These are phyloP conservation scores for Purshia tridentata DNA, from an alignment of 306 rosid genomes.

Conservation along the genomic window DNA sequence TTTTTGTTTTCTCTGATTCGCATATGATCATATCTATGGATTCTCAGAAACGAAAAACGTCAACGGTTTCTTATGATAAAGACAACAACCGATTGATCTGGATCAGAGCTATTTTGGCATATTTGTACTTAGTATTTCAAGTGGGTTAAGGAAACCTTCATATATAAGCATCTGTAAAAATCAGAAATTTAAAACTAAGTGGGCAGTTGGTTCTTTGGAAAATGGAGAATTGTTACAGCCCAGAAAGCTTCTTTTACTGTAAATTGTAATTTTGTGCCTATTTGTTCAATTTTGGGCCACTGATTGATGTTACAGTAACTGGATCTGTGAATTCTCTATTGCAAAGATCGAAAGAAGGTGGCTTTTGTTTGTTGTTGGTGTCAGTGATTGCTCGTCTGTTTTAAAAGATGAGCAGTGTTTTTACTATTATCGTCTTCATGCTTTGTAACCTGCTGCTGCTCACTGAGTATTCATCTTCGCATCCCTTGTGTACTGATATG, in stretches of 20 bases:
- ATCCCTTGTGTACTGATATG: conserved; percentile 37
- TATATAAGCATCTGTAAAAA: too few species aligned
- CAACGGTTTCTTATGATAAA: conserved; percentile 19
- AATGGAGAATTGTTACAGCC: neutral
- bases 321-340: too few species aligned
- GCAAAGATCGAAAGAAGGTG: neutral
- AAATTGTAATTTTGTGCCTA: neutral
- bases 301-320: too few species aligned
- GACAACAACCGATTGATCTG: neutral
- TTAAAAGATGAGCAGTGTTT: conserved; percentile 27
- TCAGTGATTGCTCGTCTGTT: neutral
- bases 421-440: conserved; percentile 10
- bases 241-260: neutral
- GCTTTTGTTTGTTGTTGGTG: neutral
- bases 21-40: neutral
- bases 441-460: conserved; percentile 29
- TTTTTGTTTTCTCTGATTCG: neutral
- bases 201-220: neutral
- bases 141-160: neutral
- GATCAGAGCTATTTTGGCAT: neutral
- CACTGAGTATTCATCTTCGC: conserved; percentile 20
- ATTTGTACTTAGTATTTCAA: neutral
- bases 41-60: conserved; percentile 6
- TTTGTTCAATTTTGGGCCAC: neutral
- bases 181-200: too few species aligned